phyloP scores from a whole-genome alignment of 805 yeast genomes.

The Zygosaccharomyces lentus region DNA sequence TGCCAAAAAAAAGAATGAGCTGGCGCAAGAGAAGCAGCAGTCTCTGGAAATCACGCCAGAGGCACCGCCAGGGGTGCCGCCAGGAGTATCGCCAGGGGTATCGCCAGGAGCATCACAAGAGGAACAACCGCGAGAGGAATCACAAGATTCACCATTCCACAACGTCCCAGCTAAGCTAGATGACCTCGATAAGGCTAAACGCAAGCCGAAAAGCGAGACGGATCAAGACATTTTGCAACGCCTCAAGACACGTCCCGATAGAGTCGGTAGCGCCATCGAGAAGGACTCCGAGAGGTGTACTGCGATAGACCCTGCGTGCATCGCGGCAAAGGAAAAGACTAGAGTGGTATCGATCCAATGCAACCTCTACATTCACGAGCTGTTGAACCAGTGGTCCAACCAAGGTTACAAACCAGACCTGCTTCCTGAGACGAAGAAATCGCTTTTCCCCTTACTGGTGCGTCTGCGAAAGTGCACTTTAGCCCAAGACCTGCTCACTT shows the following conservation, averaged over 20 bases:
- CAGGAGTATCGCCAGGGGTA: too few relatives aligned
- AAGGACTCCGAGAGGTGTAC: constrained; percentile 13
- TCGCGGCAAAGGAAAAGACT: constrained; percentile 43
- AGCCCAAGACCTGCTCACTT: constrained; percentile 41
- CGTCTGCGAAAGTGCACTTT: constrained; percentile 45
- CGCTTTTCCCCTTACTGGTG: constrained; percentile 50
- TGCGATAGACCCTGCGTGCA: constrained; percentile 37
- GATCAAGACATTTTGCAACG: neutral
- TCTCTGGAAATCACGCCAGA: constrained; percentile 2
- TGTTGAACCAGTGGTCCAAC: constrained; percentile 39
- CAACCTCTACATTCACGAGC: constrained; percentile 36
- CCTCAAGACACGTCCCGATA: constrained; percentile 11
- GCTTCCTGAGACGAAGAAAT: constrained; percentile 44
- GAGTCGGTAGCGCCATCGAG: constrained; percentile 11
- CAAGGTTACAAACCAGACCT: constrained; percentile 26
- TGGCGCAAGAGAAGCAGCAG: constrained; percentile 3
- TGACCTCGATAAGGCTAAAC: neutral
- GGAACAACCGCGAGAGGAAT: neutral
- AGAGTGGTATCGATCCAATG: constrained; percentile 44
- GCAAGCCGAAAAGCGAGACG: neutral
- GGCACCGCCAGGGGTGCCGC: too few relatives aligned
- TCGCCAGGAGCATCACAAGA: too few relatives aligned
- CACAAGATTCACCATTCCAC: neutral
- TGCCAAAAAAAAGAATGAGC: constrained; percentile 38
- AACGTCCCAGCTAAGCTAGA: neutral